phyloP scores from a whole-genome alignment of 768 basidiomycete species.

The Suillus occidentalis region DNA sequence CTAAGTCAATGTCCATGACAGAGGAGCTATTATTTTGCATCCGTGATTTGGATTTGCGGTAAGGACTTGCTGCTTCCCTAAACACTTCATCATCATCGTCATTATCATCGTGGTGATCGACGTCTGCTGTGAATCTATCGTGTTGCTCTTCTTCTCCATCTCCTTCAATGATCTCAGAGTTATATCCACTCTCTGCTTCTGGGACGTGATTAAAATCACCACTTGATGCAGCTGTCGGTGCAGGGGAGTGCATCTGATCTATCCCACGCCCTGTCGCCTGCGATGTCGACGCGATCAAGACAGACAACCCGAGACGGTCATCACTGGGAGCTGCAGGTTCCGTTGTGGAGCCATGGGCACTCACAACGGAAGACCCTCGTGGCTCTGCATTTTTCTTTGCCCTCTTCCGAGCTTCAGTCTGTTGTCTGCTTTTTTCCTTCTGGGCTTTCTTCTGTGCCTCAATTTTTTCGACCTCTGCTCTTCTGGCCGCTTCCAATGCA shows the following conservation, averaged over 20 bases:
- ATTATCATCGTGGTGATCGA: constrained; percentile 19
- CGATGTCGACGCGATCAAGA: constrained; percentile 25
- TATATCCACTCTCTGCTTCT: constrained; percentile 56
- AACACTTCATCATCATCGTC: constrained; percentile 2
- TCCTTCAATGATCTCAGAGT: constrained; percentile 45
- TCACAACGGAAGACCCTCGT: constrained; percentile 23
- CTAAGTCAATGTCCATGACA: constrained; percentile 29
- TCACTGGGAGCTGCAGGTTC: constrained; percentile 24
- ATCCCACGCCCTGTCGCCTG: constrained; percentile 27
- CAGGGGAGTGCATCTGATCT: constrained; percentile 47
- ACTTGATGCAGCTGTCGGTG: constrained; percentile 51
- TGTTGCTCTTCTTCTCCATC: constrained; percentile 26
- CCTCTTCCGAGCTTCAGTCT: constrained; percentile 52
- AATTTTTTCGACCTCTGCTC: constrained; percentile 46
- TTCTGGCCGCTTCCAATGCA: constrained; percentile 41
- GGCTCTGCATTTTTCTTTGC: constrained; percentile 38
- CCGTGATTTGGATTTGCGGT: constrained; percentile 7
- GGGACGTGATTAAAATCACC: constrained; percentile 39
- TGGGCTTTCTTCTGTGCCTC: constrained; percentile 38
- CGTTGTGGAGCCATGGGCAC: constrained; percentile 27
- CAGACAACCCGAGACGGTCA: constrained; percentile 28
- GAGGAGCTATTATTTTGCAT: constrained; percentile 19
- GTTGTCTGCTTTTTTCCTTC: constrained; percentile 48
- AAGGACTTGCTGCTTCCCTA: constrained; percentile 4
- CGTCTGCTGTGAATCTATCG: constrained; percentile 25